These are phyloP conservation scores for Coemansia sp. DNA, from an alignment of 371 early-diverging fungal species.

Conservation along the genomic window DNA sequence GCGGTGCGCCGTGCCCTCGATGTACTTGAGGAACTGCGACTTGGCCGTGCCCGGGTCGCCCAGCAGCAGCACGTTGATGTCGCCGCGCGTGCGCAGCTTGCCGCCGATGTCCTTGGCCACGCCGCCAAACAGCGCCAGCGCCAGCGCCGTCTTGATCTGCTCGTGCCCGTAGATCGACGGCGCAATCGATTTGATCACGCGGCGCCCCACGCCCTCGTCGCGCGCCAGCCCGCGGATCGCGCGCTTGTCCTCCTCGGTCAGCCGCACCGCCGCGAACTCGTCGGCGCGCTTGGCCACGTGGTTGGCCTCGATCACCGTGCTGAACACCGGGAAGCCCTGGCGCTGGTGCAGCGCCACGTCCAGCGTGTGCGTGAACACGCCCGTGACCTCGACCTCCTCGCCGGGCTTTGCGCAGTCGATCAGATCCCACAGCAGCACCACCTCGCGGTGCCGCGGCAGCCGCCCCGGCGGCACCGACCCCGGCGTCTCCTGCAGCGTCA, in stretches of 20 bases:
- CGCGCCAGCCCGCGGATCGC: slow-evolving; percentile 77
- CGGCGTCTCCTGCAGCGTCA: slow-evolving; percentile 97
- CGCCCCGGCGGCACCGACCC: slow-evolving; percentile 97
- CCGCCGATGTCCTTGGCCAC: slow-evolving; percentile 94
- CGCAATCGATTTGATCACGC: slow-evolving; percentile 82
- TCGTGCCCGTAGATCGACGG: slow-evolving; percentile 98
- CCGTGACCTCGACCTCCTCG: slow-evolving; percentile 93
- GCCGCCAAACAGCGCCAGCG: slow-evolving; percentile 96
- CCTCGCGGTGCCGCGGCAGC: slow-evolving; percentile 97
- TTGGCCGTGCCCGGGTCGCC: slow-evolving; percentile 99
- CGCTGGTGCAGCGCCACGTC: slow-evolving; percentile 79
- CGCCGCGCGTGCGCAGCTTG: slow-evolving; percentile 95
- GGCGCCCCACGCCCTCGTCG: slow-evolving; percentile 65
- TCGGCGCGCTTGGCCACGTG: slow-evolving; percentile 81
- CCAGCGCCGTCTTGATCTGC: slow-evolving; percentile 95
- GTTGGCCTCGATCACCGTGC: slow-evolving; percentile 78
- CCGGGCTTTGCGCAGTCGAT: slow-evolving; percentile 99
- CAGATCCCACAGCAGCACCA: slow-evolving; percentile 94
- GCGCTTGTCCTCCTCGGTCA: slow-evolving; percentile 60
- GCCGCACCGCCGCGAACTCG: slow-evolving; percentile 63
- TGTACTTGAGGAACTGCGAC: slow-evolving; percentile 96
- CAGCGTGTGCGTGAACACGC: slow-evolving; percentile 76
- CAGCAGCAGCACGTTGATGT: slow-evolving; percentile 98
- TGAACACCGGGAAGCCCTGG: slow-evolving; percentile 92
- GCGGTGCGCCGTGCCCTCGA: slow-evolving; percentile 87